Conservation (phyloP, 177 flowering plant genomes). For the Telopea speciosissima region DNA sequence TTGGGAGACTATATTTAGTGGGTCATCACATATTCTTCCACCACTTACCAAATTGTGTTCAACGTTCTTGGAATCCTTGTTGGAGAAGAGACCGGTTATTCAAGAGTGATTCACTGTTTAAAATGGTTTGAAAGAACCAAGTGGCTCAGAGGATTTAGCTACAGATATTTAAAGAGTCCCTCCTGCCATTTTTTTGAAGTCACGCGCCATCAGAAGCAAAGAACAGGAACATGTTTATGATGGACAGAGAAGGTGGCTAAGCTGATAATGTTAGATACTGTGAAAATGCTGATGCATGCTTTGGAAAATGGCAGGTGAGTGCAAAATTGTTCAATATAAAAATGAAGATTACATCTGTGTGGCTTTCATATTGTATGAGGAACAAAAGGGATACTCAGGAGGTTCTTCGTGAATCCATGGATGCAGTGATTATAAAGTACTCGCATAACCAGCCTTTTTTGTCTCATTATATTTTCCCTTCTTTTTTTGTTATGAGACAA, state of each 20-base stretch:
- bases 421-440: not conserved
- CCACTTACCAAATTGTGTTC: constrained; percentile 77
- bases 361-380: not conserved
- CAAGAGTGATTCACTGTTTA: constrained; percentile 7
- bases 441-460: not conserved
- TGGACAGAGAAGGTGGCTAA: not conserved
- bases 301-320: not conserved
- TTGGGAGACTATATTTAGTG: constrained; percentile 83
- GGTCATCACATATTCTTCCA: constrained; percentile 76
- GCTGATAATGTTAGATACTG: not conserved
- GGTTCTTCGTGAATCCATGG: not conserved
- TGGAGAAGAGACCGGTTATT: constrained; percentile 45
- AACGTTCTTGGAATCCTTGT: constrained; percentile 60
- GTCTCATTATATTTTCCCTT: too few species aligned
- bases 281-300: not conserved
- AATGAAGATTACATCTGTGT: not conserved
- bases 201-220: not conserved
- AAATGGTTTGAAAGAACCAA: not conserved
- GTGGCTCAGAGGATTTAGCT: not conserved
- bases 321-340: too few species aligned
- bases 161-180: not conserved
- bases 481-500: too few species aligned
- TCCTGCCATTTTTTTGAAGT: not conserved
- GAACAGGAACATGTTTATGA: not conserved
- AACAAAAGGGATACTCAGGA: not conserved